Evolutionary conservation across 1,284 basidiomycete genomes (phyloP), one percentile per base, ranked within the genome.

Genomic region (Flammula alnicola): DNA sequence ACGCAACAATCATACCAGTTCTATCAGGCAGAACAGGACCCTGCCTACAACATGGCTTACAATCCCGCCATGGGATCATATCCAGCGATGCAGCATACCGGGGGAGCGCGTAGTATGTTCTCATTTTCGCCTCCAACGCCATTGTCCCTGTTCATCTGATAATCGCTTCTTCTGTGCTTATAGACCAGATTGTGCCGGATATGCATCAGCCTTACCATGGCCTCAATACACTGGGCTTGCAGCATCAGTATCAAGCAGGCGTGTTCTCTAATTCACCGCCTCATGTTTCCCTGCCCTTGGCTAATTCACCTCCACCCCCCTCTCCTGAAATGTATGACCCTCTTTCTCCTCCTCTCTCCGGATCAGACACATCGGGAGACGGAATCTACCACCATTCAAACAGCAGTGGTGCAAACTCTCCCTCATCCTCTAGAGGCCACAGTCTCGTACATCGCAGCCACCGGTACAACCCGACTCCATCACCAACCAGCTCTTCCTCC

Each of bases 281-380:
- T 70, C 74, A 75, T 75, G 73, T 66, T 63, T 60, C 67, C 61
- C 62, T 73, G 63, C 69, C 69, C 44, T 62, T 72, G 60, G 64
- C 71, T 59, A 67, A 69, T 58, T 72, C 74, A 46, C 84, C 87
- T 66, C 83, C 87, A 66, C 84, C 88, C 57, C 80, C 81, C 58
- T 87, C 84, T 58, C 87, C 88, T 68, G 79, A 84, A 73, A 79
- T 86, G 72, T 89, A 89, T 70, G 86, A 87, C 72, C 83, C 88
- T 66, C 74, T 89, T 62, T 88, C 87, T 47, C 88, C 88, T 68
- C 86, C 85, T 71, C 76, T 89, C 65, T 90, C 87, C 72, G 88
- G 88, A 73, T 90, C 88, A 73, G 88, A 91, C 72, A 87, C 86
- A 63, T 89, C 87, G 63, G 85, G 76, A 61, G 86, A 89, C 79